Conservation (phyloP, 345 rosid species). For the Brassica rapa region DNA sequence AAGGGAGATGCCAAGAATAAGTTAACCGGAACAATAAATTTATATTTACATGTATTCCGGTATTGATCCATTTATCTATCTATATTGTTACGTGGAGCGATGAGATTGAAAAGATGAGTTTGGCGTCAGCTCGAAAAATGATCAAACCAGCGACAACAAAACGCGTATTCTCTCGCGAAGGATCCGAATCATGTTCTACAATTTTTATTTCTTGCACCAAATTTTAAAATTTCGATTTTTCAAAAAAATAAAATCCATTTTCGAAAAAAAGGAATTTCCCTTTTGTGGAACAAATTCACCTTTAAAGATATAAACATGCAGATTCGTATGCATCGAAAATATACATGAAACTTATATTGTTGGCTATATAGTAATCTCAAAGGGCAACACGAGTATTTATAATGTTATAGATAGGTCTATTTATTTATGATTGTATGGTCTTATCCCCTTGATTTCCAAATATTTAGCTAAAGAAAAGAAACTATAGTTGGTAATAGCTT, state of each 20-base stretch:
- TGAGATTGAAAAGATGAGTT: neutral
- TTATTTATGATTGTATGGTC: neutral
- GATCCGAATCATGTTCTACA: neutral
- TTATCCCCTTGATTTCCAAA: neutral
- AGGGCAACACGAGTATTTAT: neutral
- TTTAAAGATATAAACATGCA: neutral
- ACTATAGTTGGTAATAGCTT: too few relatives aligned
- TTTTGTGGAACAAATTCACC: neutral
- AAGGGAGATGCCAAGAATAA: neutral
- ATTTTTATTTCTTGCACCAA: neutral
- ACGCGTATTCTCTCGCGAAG: neutral
- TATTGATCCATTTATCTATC: neutral
- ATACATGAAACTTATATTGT: neutral
- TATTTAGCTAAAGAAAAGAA: neutral
- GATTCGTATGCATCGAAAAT: neutral
- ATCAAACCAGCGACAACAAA: neutral
- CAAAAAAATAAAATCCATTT: neutral
- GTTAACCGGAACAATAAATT: neutral
- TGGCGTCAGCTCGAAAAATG: neutral
- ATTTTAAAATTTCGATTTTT: neutral
- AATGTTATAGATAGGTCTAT: neutral
- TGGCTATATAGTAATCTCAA: neutral
- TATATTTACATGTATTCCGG: neutral
- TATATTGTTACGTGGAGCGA: slow-evolving; percentile 12
- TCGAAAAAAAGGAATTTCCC: neutral